phyloP scores from a whole-genome alignment of 129 eudicot species.

The Deinandra increscens region DNA sequence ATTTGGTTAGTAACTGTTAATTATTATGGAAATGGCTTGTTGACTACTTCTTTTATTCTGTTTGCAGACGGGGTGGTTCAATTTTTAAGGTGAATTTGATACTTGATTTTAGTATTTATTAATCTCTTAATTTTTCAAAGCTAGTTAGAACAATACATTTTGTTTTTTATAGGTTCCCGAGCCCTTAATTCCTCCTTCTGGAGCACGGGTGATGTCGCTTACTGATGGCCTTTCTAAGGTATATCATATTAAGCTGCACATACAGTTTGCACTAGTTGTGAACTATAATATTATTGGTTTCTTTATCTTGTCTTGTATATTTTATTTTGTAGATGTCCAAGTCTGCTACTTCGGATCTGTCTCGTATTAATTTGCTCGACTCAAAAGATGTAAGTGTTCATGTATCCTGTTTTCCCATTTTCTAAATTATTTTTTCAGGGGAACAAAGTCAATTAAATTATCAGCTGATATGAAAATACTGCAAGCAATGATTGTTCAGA shows the following conservation, averaged over 20 bases:
- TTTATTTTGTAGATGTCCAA: constrained; percentile 77
- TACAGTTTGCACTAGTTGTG: neutral
- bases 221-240: constrained; percentile 98
- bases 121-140: neutral
- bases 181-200: constrained; percentile 97
- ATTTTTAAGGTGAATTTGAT: constrained; percentile 67
- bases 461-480: neutral
- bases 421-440: neutral
- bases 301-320: neutral
- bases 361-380: constrained; percentile 93
- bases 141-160: neutral
- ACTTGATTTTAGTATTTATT: constrained; percentile 1
- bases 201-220: constrained; percentile 98
- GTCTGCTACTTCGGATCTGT: constrained; percentile 93
- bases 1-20: neutral
- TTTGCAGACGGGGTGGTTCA: constrained; percentile 85
- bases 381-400: constrained; percentile 84
- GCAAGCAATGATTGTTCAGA: neutral
- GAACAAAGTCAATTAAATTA: neutral
- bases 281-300: neutral
- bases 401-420: neutral
- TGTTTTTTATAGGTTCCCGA: constrained; percentile 70
- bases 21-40: constrained; percentile 17
- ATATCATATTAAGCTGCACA: constrained; percentile 14
- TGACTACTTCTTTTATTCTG: constrained; percentile 20